Base-by-base conservation (phyloP, 1,284 basidiomycete species). In the Naganishia cerealis region DNA sequence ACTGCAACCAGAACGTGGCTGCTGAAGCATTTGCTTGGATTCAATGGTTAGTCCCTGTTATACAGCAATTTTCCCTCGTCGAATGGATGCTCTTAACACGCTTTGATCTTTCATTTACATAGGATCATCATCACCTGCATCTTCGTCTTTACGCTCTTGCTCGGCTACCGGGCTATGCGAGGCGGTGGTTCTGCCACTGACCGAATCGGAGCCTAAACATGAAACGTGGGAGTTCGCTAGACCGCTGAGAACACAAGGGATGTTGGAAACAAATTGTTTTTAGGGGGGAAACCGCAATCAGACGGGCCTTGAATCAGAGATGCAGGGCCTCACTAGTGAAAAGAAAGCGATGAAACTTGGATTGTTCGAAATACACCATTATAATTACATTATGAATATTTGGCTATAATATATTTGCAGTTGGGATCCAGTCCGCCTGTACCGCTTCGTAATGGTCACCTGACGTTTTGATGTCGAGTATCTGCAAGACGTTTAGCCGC, bases 21-120 rank as follows among this genome's bases (percentile, higher is more conserved):
- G 72, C 77, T 62, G 75, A 78, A 71, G 80, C 79, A 2, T 82
- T 82, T 65, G 80, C 75, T 6, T 82, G 81, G 81, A 79, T 81
- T 68, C 71, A 75, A 66, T 80, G 73, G 72, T 70, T 54, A 48
- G 67, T 55, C 21, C n/a, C 16, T 10, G n/a, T 7, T 2, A 2
- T 13, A 1, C 29, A 9, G 26, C 6, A 36, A 26, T 18, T 38
- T n/a, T 24, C 21, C 46, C n/a, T 50, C 46, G 1, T 24, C 13
- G 40, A 40, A 40, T 12, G 36, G 15, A 13, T 42, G 21, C 36
- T 6, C 38, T 33, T 43, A 5, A 42, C 40, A 12, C 10, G 24
- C 1, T 24, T 61, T 66, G 16, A 9, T 50, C 10, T 16, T 15
- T 50, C 16, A 36, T 33, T 13, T 18, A n/a, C 29, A 8, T 46